These are phyloP conservation scores for Daldinia childiae DNA, from an alignment of 495 filamentous ascomycete species.

Conservation along the genomic window DNA sequence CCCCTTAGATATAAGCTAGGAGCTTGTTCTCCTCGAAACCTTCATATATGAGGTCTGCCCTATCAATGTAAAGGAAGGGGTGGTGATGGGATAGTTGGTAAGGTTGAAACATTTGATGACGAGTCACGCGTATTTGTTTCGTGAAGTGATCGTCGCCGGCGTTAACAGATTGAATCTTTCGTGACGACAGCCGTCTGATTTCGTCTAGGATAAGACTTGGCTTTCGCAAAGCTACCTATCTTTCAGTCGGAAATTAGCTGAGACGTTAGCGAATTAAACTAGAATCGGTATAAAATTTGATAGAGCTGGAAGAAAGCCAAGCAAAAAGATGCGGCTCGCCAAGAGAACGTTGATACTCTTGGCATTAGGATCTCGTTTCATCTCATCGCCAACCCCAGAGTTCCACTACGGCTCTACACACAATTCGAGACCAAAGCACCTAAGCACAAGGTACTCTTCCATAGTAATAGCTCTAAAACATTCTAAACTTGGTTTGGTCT, in stretches of 20 bases:
- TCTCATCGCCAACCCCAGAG: conserved; percentile 28
- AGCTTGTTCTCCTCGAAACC: not conserved
- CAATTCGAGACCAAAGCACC: conserved; percentile 31
- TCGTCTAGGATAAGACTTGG: conserved; percentile 15
- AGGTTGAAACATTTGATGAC: conserved; percentile 20
- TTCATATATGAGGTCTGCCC: not conserved
- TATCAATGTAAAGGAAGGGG: not conserved
- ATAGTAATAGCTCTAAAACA: not conserved
- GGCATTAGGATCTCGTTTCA: conserved; percentile 42
- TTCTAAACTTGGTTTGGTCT: conserved; percentile 15
- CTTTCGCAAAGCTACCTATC: conserved; percentile 14
- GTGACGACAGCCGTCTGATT: conserved; percentile 27
- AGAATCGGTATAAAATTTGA: not conserved
- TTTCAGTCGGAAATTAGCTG: conserved; percentile 11
- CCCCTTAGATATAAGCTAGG: not conserved
- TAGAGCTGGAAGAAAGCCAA: conserved; percentile 1
- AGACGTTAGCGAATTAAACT: not conserved
- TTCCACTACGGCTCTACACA: not conserved
- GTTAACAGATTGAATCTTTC: conserved; percentile 11
- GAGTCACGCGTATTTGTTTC: conserved; percentile 21
- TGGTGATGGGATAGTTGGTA: not conserved
- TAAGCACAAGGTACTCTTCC: not conserved
- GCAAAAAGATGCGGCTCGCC: conserved; percentile 31
- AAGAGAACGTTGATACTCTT: conserved; percentile 39
- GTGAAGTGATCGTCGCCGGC: conserved; percentile 17